These are phyloP conservation scores for Prosopis cineraria DNA, from an alignment of 306 rosid species.

Conservation along the genomic window DNA sequence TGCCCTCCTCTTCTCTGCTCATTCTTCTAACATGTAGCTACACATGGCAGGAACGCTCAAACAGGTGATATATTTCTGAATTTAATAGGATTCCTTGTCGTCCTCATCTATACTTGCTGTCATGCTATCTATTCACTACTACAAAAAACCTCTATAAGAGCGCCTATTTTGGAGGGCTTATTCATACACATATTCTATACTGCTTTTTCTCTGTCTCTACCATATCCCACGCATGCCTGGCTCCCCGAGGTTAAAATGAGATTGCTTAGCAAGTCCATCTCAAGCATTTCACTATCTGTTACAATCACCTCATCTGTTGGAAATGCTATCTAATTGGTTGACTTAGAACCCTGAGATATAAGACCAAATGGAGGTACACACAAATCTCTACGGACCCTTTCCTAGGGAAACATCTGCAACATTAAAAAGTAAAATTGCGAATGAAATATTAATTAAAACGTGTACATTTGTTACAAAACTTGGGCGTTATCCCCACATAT, in stretches of 20 bases:
- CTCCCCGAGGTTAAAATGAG: neutral
- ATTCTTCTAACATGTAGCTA: neutral
- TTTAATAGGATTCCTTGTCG: neutral
- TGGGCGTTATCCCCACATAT: neutral
- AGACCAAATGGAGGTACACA: neutral
- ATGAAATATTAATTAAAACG: neutral
- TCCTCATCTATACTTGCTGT: neutral
- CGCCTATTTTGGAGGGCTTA: too few relatives aligned
- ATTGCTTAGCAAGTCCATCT: neutral
- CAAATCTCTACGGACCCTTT: neutral
- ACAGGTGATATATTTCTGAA: neutral
- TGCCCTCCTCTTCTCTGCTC: neutral
- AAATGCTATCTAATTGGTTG: neutral
- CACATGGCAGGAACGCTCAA: neutral
- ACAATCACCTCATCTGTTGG: neutral
- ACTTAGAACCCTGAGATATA: neutral
- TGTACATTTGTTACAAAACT: neutral
- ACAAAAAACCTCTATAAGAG: too few relatives aligned
- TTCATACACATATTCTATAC: neutral
- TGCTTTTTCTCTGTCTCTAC: neutral
- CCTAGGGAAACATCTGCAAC: neutral
- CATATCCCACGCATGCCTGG: too few relatives aligned
- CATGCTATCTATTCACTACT: neutral
- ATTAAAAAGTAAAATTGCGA: neutral
- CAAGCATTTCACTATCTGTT: neutral